Conservation (phyloP, 176 grass and related monocot species). For the Melocanna baccifera region DNA sequence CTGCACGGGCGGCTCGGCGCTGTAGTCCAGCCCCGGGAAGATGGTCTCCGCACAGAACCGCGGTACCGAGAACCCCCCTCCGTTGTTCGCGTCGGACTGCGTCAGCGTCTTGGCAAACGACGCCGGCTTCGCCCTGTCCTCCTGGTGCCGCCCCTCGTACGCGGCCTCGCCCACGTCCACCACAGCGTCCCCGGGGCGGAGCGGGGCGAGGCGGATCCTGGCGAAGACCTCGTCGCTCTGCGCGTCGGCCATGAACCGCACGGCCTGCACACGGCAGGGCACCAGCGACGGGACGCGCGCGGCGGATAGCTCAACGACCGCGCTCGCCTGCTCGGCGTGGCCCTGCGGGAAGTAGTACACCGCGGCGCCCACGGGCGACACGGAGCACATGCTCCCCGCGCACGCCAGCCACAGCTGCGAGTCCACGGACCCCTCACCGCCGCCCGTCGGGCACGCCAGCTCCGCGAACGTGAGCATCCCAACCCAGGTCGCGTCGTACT, state of each 20-base stretch:
- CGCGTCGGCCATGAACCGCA: conserved; percentile 67
- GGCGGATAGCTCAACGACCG: conserved; percentile 34
- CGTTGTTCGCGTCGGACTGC: conserved; percentile 93
- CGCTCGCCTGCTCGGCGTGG: conserved; percentile 83
- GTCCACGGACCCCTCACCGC: conserved; percentile 33
- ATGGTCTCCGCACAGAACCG: conserved; percentile 86
- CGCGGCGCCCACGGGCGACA: conserved; percentile 69
- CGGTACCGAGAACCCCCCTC: conserved; percentile 83
- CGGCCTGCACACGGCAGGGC: conserved; percentile 57
- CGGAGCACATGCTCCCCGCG: conserved; percentile 80
- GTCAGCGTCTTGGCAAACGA: conserved; percentile 91
- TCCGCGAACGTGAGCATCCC: conserved; percentile 50
- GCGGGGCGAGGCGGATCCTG: conserved; percentile 61
- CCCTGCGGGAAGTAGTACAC: conserved; percentile 99
- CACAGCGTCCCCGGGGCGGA: conserved; percentile 31
- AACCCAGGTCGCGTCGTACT: neutral
- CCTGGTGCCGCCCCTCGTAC: neutral
- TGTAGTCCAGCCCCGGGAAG: conserved; percentile 82
- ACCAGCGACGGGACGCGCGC: conserved; percentile 44
- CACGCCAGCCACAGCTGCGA: conserved; percentile 92
- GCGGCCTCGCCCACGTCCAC: conserved; percentile 35
- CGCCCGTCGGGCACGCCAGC: conserved; percentile 25
- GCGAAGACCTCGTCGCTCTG: conserved; percentile 72
- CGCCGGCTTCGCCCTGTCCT: conserved; percentile 30
- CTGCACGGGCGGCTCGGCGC: conserved; percentile 60